These are phyloP conservation scores for Stephania japonica DNA, from an alignment of 164 flowering plant species.

Conservation along the genomic window DNA sequence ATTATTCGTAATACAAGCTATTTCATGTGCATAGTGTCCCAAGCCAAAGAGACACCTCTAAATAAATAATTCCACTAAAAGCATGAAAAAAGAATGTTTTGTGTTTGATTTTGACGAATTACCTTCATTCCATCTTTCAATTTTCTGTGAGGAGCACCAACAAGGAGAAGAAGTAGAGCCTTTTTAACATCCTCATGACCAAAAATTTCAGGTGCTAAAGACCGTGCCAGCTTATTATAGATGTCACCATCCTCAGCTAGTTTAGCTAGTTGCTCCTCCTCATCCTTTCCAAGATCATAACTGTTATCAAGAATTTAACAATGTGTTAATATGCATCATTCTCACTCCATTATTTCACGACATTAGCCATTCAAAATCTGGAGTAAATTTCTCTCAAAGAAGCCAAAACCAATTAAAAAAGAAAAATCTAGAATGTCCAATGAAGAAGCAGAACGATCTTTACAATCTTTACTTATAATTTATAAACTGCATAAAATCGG, in stretches of 20 bases:
- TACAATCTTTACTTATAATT: no score
- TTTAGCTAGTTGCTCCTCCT: constrained; percentile 77
- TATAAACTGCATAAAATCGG: no score
- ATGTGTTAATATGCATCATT: not conserved
- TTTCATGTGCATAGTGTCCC: not conserved
- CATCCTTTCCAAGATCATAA: constrained; percentile 75
- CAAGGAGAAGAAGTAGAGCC: constrained; percentile 96
- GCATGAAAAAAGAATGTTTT: not conserved
- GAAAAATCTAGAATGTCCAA: not conserved
- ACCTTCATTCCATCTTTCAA: constrained; percentile 99
- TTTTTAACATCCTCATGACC: constrained; percentile 98
- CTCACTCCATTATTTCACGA: not conserved
- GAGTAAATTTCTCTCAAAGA: not conserved
- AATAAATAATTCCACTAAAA: not conserved
- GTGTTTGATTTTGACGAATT: constrained; percentile 1
- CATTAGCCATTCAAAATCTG: not conserved
- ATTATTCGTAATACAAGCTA: not conserved
- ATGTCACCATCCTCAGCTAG: constrained; percentile 95
- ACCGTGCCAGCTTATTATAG: constrained; percentile 77
- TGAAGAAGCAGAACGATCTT: not conserved
- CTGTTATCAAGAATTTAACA: constrained; percentile 23
- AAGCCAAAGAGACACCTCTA: not conserved
- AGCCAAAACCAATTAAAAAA: not conserved
- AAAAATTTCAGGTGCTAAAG: constrained; percentile 96
- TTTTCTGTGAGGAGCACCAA: constrained; percentile 93